Evolutionary conservation across 2,329 filamentous ascomycete genomes (phyloP).

Genomic region (Pestalotiopsis sp.): DNA sequence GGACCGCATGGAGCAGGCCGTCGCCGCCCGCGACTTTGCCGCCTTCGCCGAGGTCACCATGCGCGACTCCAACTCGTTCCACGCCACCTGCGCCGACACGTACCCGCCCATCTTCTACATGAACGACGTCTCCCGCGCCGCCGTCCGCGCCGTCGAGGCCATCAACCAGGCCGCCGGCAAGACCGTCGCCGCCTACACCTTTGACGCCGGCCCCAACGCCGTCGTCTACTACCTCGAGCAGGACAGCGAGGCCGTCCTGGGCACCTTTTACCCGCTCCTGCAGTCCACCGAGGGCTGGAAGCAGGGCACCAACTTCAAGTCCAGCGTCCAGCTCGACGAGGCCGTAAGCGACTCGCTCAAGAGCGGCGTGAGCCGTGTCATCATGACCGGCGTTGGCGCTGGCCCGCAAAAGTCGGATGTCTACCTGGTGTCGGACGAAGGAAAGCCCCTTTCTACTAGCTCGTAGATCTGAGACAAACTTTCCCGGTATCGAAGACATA

Average conservation of each 20-base stretch:
- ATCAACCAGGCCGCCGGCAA: conserved; percentile 82
- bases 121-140: conserved; percentile 88
- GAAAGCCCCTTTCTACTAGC: conserved; percentile 43
- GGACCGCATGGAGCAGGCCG: conserved; percentile 81
- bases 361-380: conserved; percentile 84
- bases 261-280: conserved; percentile 73
- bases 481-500: too few relatives aligned
- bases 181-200: conserved; percentile 90
- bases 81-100: conserved; percentile 91
- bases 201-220: conserved; percentile 95
- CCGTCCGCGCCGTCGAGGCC: conserved; percentile 84
- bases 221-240: conserved; percentile 93
- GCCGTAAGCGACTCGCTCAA: conserved; percentile 68
- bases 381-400: conserved; percentile 88
- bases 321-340: conserved; percentile 64
- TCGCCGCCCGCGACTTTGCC: conserved; percentile 78
- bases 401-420: conserved; percentile 82
- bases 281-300: conserved; percentile 73
- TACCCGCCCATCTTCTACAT: conserved; percentile 98
- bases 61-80: conserved; percentile 96
- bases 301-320: conserved; percentile 54
- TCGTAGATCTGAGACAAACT: not conserved
- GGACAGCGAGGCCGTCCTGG: conserved; percentile 73
- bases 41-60: conserved; percentile 90
- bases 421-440: conserved; percentile 71